phyloP scores from a whole-genome alignment of 805 yeast species.

The Novakomyces olei region DNA sequence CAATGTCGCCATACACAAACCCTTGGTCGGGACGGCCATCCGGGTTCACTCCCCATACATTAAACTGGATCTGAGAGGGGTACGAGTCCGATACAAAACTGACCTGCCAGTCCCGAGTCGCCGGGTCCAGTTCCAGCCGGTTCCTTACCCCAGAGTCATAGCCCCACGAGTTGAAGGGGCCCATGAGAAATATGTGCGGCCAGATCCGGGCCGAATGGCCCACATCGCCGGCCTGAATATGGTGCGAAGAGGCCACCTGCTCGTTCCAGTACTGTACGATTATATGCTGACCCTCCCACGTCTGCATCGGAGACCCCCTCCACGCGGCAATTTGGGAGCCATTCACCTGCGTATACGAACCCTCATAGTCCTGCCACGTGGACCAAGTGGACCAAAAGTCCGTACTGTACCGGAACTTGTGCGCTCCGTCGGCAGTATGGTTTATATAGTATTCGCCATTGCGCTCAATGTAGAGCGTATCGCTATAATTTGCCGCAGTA shows the following conservation, averaged over 20 bases:
- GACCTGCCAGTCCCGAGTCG: neutral
- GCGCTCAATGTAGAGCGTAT: neutral
- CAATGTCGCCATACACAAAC: constrained; percentile 1
- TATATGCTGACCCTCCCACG: constrained; percentile 3
- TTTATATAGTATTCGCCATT: neutral
- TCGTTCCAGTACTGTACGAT: constrained; percentile 3
- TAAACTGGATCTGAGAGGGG: constrained; percentile 1
- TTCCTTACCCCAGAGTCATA: constrained; percentile 4
- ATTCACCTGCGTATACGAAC: neutral
- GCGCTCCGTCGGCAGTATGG: constrained; percentile 4
- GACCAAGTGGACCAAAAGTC: constrained; percentile 1
- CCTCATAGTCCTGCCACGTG: constrained; percentile 1
- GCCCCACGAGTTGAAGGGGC: constrained; percentile 2
- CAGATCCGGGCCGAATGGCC: neutral
- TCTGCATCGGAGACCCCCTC: constrained; percentile 1
- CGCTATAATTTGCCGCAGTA: constrained; percentile 1
- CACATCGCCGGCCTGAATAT: constrained; percentile 3
- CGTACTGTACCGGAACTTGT: constrained; percentile 1
- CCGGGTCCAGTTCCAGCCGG: neutral
- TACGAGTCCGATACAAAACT: neutral
- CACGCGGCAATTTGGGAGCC: neutral
- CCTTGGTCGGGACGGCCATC: constrained; percentile 2
- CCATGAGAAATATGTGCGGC: constrained; percentile 2
- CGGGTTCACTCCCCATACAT: constrained; percentile 4
- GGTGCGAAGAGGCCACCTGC: constrained; percentile 1